A percentile compares a stretch with the other conserved stretches of the same genome.
These are phyloP conservation scores for Penicillium herquei DNA, from an alignment of 495 filamentous ascomycete genomes.

Conservation along the genomic window DNA sequence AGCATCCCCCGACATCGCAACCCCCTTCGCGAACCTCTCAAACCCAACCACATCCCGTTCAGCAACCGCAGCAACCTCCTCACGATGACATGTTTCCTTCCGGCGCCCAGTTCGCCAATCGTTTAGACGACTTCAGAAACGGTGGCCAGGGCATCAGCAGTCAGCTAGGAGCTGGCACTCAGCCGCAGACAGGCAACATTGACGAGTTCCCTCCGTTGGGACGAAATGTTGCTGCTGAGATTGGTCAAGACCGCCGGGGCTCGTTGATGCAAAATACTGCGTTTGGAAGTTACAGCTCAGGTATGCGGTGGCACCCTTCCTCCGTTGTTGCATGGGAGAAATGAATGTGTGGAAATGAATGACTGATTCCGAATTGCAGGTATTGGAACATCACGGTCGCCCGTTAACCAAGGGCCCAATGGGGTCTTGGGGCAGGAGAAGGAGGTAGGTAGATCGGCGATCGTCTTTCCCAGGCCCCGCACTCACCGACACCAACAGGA, in stretches of 20 bases:
- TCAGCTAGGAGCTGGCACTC: slow-evolving; percentile 51
- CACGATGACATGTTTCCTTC: slow-evolving; percentile 56
- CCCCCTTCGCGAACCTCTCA: slow-evolving; percentile 47
- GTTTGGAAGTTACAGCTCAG: slow-evolving; percentile 56
- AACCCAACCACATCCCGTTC: slow-evolving; percentile 51
- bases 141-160: slow-evolving; percentile 60
- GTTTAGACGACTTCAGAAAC: slow-evolving; percentile 57
- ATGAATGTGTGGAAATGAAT: background rate
- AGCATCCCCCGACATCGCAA: slow-evolving; percentile 53
- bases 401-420: slow-evolving; percentile 39
- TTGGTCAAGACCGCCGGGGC: slow-evolving; percentile 63
- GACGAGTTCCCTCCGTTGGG: slow-evolving; percentile 87
- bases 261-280: slow-evolving; percentile 64
- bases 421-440: slow-evolving; percentile 43
- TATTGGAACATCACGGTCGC: slow-evolving; percentile 43
- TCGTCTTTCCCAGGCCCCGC: slow-evolving; percentile 15
- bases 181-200: slow-evolving; percentile 65
- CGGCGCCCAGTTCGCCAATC: slow-evolving; percentile 52
- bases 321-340: slow-evolving; percentile 14
- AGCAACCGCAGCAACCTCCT: slow-evolving; percentile 58
- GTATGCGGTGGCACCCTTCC: slow-evolving; percentile 28
- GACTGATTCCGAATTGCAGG: slow-evolving; percentile 26
- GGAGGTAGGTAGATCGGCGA: slow-evolving; percentile 31
- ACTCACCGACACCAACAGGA: slow-evolving; percentile 28
- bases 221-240: slow-evolving; percentile 66